Percentiles rank a stretch among this genome's conserved stretches.
phyloP scores from a whole-genome alignment of 2,329 filamentous ascomycete species.

The Colletotrichum scovillei region DNA sequence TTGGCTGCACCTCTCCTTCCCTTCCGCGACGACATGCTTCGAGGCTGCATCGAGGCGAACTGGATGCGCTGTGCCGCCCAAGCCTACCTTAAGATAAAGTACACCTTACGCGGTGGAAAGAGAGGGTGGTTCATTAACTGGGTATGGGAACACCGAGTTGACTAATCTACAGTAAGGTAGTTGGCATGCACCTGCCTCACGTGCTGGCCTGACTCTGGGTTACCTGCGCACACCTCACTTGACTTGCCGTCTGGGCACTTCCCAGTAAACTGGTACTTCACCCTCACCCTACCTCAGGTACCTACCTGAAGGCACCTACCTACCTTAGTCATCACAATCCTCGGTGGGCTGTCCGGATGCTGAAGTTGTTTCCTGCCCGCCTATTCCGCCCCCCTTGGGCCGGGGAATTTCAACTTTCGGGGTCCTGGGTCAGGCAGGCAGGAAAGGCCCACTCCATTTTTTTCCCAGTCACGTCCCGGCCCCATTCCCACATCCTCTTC shows the following conservation, averaged over 20 bases:
- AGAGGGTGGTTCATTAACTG: too few relatives aligned
- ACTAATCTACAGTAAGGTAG: neutral
- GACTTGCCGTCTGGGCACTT: neutral
- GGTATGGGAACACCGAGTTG: neutral
- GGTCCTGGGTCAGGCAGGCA: conserved; percentile 24
- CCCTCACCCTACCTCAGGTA: too few relatives aligned
- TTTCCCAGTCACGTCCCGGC: conserved; percentile 29
- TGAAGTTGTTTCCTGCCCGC: neutral
- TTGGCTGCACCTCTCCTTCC: neutral
- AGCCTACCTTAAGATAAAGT: neutral
- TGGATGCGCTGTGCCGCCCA: neutral
- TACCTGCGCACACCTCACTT: neutral
- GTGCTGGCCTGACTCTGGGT: neutral
- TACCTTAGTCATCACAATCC: neutral
- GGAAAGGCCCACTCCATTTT: conserved; percentile 14
- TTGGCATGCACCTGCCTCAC: neutral
- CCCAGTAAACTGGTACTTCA: neutral
- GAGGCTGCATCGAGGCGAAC: conserved; percentile 30
- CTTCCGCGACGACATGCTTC: conserved; percentile 16
- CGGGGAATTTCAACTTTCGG: conserved; percentile 28
- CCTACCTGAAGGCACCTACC: too few relatives aligned
- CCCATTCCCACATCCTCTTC: conserved; percentile 27
- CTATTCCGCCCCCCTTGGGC: conserved; percentile 1
- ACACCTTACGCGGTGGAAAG: too few relatives aligned
- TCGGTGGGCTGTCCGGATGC: neutral